Evolutionary conservation across 805 yeast species (phyloP).

Genomic region (Millerozyma miso): DNA sequence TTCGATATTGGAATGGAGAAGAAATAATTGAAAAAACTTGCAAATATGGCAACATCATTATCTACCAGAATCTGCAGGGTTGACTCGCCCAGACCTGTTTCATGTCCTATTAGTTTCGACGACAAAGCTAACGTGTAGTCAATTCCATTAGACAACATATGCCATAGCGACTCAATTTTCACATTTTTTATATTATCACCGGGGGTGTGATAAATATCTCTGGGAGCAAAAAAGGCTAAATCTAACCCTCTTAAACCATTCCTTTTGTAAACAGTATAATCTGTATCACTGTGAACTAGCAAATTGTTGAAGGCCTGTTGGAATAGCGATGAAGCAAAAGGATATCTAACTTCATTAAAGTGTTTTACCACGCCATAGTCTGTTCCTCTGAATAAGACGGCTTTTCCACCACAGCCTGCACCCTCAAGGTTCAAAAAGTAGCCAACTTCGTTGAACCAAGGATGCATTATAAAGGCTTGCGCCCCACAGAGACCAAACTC

Average conservation of each 20-base stretch:
- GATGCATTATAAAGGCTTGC: constrained; percentile 62
- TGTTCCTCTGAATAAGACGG: constrained; percentile 78
- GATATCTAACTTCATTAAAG: constrained; percentile 52
- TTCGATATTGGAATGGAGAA: constrained; percentile 52
- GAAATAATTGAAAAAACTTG: constrained; percentile 58
- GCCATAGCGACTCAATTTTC: constrained; percentile 69
- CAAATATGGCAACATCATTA: constrained; percentile 49
- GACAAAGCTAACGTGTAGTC: constrained; percentile 41
- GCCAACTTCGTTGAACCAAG: constrained; percentile 59
- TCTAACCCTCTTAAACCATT: constrained; percentile 80
- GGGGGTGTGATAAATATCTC: constrained; percentile 78
- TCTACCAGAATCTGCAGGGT: constrained; percentile 17
- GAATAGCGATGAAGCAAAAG: constrained; percentile 75
- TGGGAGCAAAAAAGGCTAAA: constrained; percentile 82
- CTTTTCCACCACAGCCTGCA: constrained; percentile 87
- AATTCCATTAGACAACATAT: constrained; percentile 71
- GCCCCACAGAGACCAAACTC: constrained; percentile 89
- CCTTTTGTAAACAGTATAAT: constrained; percentile 65
- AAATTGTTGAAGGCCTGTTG: constrained; percentile 82
- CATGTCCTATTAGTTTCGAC: constrained; percentile 31
- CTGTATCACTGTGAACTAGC: constrained; percentile 76
- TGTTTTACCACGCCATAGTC: constrained; percentile 66
- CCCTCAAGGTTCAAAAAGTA: constrained; percentile 85
- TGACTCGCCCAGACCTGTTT: constrained; percentile 29
- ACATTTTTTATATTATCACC: constrained; percentile 66